phyloP scores from a whole-genome alignment of 148 eudicot species.

The Chenopodium quinoa region DNA sequence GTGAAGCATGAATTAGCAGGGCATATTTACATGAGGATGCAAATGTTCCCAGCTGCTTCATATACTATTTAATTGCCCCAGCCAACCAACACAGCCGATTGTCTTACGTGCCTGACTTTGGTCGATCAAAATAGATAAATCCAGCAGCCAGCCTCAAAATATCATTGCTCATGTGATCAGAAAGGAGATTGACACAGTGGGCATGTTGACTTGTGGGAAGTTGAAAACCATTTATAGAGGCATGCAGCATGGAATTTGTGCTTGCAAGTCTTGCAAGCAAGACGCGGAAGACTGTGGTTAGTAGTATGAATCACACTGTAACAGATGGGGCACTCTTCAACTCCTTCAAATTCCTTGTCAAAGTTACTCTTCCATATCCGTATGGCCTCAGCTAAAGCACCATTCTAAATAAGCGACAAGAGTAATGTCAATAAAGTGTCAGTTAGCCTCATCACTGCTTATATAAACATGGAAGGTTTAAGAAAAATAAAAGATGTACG shows the following conservation, averaged over 20 bases:
- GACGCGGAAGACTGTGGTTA: conserved; percentile 86
- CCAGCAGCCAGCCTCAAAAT: neutral
- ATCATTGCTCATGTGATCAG: conserved; percentile 24
- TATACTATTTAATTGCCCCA: neutral
- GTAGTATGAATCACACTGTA: conserved; percentile 92
- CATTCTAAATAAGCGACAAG: conserved; percentile 55
- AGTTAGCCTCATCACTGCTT: neutral
- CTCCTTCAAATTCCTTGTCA: conserved; percentile 97
- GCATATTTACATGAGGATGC: neutral
- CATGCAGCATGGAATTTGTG: conserved; percentile 96
- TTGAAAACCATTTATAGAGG: conserved; percentile 95
- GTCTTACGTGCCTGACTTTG: neutral
- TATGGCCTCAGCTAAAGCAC: conserved; percentile 96
- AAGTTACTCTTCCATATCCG: conserved; percentile 88
- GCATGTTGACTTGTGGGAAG: conserved; percentile 93
- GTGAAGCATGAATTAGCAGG: neutral
- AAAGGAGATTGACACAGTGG: conserved; percentile 98
- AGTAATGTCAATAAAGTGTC: neutral
- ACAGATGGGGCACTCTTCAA: conserved; percentile 98
- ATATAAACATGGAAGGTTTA: neutral
- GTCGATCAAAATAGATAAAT: neutral
- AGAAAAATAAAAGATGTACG: too few species aligned
- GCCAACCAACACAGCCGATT: neutral
- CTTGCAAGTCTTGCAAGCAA: conserved; percentile 96
- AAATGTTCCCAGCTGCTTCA: neutral